Evolutionary conservation across 306 rosid genomes (phyloP).

Genomic region (Cucumis melo): DNA sequence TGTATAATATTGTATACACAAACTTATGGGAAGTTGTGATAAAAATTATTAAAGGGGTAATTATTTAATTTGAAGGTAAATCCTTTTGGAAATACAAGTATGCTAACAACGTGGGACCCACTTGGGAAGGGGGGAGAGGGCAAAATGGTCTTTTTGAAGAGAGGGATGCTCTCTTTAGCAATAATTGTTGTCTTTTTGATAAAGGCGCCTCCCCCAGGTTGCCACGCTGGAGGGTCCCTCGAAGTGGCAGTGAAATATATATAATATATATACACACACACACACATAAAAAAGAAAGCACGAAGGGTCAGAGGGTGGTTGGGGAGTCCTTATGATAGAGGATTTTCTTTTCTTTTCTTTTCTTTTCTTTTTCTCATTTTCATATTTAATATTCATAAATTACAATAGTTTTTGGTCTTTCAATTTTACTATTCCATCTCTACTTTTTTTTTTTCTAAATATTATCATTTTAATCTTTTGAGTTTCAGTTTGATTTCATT

Average conservation of each 20-base stretch:
- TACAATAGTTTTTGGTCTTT: no score
- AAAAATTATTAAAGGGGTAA: no score
- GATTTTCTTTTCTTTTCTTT: neutral
- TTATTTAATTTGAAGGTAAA: no score
- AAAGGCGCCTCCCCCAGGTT: neutral
- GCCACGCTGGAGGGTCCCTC: constrained; percentile 6
- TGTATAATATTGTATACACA: no score
- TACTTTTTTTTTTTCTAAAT: no score
- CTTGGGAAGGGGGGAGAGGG: neutral
- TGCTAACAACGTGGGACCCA: neutral
- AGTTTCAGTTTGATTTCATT: no score
- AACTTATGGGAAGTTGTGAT: no score
- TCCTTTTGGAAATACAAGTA: no score
- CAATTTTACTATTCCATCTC: no score
- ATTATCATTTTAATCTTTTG: no score
- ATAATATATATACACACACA: no score
- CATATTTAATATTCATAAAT: neutral
- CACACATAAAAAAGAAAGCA: neutral
- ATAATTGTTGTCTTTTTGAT: neutral
- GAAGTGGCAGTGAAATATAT: neutral
- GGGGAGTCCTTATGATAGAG: neutral
- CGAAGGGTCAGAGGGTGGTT: neutral
- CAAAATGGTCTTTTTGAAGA: neutral
- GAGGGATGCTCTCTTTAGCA: neutral
- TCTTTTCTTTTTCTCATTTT: neutral